Evolutionary conservation across 2,329 filamentous ascomycete genomes (phyloP).

Genomic region (Apiospora aurea): DNA sequence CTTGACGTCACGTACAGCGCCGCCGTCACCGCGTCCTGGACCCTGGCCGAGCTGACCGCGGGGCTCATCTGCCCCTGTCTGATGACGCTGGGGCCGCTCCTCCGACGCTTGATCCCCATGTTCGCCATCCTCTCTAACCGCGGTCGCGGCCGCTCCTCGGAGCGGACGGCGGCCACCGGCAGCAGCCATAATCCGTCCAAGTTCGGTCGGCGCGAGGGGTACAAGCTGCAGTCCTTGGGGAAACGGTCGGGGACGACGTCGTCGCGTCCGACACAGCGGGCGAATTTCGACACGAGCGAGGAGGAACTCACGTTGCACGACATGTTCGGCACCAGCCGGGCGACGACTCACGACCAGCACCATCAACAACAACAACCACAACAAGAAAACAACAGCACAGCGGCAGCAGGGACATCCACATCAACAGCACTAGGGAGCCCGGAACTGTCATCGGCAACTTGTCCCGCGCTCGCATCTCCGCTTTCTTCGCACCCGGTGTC

Average conservation of each 20-base stretch:
- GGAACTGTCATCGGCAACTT: background rate
- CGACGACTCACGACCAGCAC: background rate
- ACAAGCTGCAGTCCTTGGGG: background rate
- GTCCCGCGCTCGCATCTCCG: background rate
- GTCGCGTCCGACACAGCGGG: background rate
- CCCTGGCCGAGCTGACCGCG: slow-evolving; percentile 13
- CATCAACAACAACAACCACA: background rate
- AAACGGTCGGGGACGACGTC: background rate
- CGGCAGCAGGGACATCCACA: too few relatives aligned
- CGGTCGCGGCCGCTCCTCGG: background rate
- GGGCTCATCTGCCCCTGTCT: slow-evolving; percentile 19
- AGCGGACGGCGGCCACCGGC: background rate
- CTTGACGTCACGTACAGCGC: slow-evolving; percentile 5
- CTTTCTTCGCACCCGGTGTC: background rate
- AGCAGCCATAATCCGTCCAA: background rate
- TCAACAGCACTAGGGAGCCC: too few relatives aligned
- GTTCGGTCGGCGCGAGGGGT: background rate
- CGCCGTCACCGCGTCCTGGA: background rate
- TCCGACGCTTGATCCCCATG: background rate
- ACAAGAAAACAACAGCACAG: too few relatives aligned
- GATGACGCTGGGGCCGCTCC: slow-evolving; percentile 21
- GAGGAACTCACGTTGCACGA: slow-evolving; percentile 3
- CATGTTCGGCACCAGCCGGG: slow-evolving; percentile 12
- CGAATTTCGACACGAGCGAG: background rate
- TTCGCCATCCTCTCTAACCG: background rate